A percentile compares a stretch with the other conserved stretches of the same genome.
Conservation (phyloP, 768 basidiomycete species). For the Boletus barrowsii region DNA sequence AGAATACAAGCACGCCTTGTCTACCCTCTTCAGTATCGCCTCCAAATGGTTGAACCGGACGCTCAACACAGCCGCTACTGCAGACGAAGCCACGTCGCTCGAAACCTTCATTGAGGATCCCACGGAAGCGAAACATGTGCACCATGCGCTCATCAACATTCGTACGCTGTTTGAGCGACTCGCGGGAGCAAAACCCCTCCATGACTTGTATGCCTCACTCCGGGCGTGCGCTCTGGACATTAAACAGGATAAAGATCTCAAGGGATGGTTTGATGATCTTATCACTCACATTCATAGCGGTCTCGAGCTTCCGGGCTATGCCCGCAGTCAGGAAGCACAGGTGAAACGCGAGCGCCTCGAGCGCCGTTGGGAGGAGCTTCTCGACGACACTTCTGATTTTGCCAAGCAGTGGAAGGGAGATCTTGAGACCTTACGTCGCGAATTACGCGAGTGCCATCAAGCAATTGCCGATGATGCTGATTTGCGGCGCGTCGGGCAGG, state of each 20-base stretch:
- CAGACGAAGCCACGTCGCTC: slow-evolving; percentile 44
- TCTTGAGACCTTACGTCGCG: slow-evolving; percentile 43
- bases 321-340: slow-evolving; percentile 44
- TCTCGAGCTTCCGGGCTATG: slow-evolving; percentile 51
- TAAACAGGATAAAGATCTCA: slow-evolving; percentile 51
- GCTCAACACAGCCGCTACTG: slow-evolving; percentile 46
- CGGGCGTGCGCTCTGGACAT: slow-evolving; percentile 46
- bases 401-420: slow-evolving; percentile 52
- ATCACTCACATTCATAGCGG: slow-evolving; percentile 44
- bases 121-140: slow-evolving; percentile 59
- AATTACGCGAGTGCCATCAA: slow-evolving; percentile 43
- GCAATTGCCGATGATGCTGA: slow-evolving; percentile 51
- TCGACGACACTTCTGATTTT: slow-evolving; percentile 42
- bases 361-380: slow-evolving; percentile 47
- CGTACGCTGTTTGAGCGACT: slow-evolving; percentile 50
- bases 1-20: slow-evolving; percentile 54
- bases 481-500: slow-evolving; percentile 42
- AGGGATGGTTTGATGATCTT: slow-evolving; percentile 53
- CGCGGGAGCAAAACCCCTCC: slow-evolving; percentile 46
- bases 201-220: slow-evolving; percentile 42
- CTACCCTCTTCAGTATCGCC: slow-evolving; percentile 53
- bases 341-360: slow-evolving; percentile 43
- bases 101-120: slow-evolving; percentile 59
- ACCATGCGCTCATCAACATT: slow-evolving; percentile 44
- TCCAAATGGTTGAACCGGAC: slow-evolving; percentile 56